These are phyloP conservation scores for Helianthus annuus DNA, from an alignment of 129 eudicot genomes.

Conservation along the genomic window HanXRQr2.0-SUNRISE NC_035434.2:172073177-172073676, in stretches of 20 bases:
- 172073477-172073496: background rate
- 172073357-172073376: no score
- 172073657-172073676: slow-evolving; percentile 2
- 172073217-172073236: no score
- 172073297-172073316: no score
- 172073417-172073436: no score
- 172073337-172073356: slow-evolving; percentile 16
- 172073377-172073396: slow-evolving; percentile 4
- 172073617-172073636: slow-evolving; percentile 5
- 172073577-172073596: background rate
- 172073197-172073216: no score
- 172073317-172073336: slow-evolving; percentile 4
- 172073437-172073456: no score
- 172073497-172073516: background rate
- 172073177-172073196: no score
- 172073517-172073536: background rate
- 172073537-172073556: background rate
- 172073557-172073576: background rate
- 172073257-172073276: no score
- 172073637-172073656: slow-evolving; percentile 7
- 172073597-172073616: slow-evolving; percentile 6
- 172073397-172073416: background rate
- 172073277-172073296: no score
- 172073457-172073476: slow-evolving; percentile 21
- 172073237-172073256: no score